Percentiles rank a stretch among this genome's conserved stretches.
Conservation (phyloP, 2,329 filamentous ascomycete genomes). For the Aotearoamyces nothofagi region DNA sequence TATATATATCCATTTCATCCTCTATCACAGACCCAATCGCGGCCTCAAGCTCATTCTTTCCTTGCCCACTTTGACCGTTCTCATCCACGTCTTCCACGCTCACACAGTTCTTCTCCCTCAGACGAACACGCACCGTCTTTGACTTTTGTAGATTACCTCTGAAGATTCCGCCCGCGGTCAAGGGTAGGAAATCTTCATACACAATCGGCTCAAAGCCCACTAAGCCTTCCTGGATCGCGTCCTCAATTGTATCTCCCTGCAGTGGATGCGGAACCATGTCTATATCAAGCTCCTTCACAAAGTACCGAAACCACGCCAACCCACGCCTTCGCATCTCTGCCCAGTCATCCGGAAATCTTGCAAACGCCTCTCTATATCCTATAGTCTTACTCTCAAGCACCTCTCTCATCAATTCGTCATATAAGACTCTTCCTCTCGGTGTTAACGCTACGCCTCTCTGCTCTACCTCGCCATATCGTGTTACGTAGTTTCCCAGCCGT, state of each 20-base stretch:
- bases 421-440: constrained; percentile 25
- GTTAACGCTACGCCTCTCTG: constrained; percentile 35
- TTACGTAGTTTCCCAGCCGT: constrained; percentile 26
- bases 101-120: too few species aligned
- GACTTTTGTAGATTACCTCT: constrained; percentile 1
- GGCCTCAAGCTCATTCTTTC: constrained; percentile 1
- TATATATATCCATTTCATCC: constrained; percentile 3
- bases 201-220: constrained; percentile 28
- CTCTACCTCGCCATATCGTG: constrained; percentile 37
- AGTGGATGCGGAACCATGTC: constrained; percentile 1
- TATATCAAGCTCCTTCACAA: constrained; percentile 10
- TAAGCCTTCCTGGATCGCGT: constrained; percentile 19
- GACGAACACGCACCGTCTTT: not conserved
- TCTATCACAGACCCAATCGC: constrained; percentile 1
- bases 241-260: constrained; percentile 10
- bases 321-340: constrained; percentile 19
- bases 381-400: constrained; percentile 11
- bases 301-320: constrained; percentile 26
- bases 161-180: constrained; percentile 33
- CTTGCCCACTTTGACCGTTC: not conserved
- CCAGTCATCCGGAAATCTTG: constrained; percentile 26
- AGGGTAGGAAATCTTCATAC: constrained; percentile 37
- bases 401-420: constrained; percentile 26
- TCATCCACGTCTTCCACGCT: too few species aligned
- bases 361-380: too few species aligned